phyloP scores from a whole-genome alignment of 2,329 filamentous ascomycete species.

The Acarospora socialis region DNA sequence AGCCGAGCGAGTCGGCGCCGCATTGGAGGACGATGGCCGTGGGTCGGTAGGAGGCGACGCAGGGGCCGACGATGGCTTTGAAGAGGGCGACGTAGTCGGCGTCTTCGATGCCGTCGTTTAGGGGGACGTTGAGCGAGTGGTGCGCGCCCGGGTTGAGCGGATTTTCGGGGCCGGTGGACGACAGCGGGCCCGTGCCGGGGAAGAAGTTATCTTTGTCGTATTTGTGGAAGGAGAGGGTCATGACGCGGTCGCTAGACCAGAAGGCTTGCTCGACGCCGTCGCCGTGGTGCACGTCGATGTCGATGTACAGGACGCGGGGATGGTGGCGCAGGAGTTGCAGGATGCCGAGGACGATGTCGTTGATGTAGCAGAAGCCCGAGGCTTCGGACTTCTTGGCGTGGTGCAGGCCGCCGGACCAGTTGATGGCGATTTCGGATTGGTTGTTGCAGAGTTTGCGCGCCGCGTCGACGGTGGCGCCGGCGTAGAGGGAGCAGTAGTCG shows the following conservation, averaged over 20 bases:
- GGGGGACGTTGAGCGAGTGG: conserved; percentile 78
- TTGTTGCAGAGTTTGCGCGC: conserved; percentile 74
- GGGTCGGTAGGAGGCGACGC: conserved; percentile 73
- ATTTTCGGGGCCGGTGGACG: conserved; percentile 70
- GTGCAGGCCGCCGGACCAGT: conserved; percentile 93
- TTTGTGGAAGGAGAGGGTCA: conserved; percentile 94
- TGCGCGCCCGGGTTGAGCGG: conserved; percentile 78
- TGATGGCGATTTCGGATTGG: conserved; percentile 89
- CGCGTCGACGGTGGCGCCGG: conserved; percentile 79
- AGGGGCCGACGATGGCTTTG: conserved; percentile 61
- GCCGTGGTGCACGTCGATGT: conserved; percentile 85
- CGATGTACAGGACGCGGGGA: conserved; percentile 82
- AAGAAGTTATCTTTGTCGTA: conserved; percentile 79
- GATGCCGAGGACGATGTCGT: conserved; percentile 92
- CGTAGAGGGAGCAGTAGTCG: conserved; percentile 88
- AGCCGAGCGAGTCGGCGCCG: conserved; percentile 85
- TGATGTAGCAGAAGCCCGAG: conserved; percentile 96
- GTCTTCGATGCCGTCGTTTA: conserved; percentile 83
- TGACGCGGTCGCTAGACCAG: conserved; percentile 75
- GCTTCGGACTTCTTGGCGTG: conserved; percentile 92
- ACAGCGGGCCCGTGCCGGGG: conserved; percentile 75
- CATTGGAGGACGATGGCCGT: conserved; percentile 88
- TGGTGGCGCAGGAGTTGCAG: conserved; percentile 71
- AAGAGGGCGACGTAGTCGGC: conserved; percentile 79
- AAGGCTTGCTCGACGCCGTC: conserved; percentile 88